Evolutionary conservation across 352 stramenopile genomes (phyloP), one percentile per base, ranked within the genome.

Genomic region (Poterioochromonas sp.): DNA sequence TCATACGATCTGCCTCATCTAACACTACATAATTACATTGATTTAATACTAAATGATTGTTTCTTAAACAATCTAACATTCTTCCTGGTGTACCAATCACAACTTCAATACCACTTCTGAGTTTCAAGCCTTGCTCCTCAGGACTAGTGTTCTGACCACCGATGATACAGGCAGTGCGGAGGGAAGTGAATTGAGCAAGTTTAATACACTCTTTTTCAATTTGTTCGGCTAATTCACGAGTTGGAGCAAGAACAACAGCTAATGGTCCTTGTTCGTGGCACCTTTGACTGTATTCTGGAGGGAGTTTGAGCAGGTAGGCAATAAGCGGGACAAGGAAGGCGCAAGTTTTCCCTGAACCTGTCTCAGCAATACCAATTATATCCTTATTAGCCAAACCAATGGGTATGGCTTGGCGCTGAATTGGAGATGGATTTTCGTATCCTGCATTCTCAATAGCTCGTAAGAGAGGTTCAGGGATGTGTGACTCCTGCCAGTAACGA

Each of bases 351-450:
- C 96, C 96, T 26, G 89, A 96, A 37, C 96, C 96, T 0, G 96
- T 99, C 82, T 99, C 94, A 15, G 96, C 96, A 82, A 99, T 98
- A 78, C 95, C 96, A 78, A 99, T 94, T 90, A 99, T 97, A 83
- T 99, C 97, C 63, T 93, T 90, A 65, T 95, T 95, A 3, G 40
- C 58, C 15, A 70, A 43, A 51, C 73, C 73, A 53, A 97, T 94
- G 0, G 92, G 91, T 74, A 97, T 97, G 32, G 89, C 86, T 83
- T 98, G 93, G 85, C 96, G 90, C 83, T 99, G 96, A 83, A 99
- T 99, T 1, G 95, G 93, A 44, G 91, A 97, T n/a, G 96, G 96
- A 43, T 95, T 87, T 58, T 94, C 91, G 70, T 97, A 99, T 20
- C 83, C 83, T 68, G 83, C 49, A 0, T 77, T 40, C 2, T 82